phyloP scores from a whole-genome alignment of 78 protist species.

The Pigoraptor vietnamica region DNA sequence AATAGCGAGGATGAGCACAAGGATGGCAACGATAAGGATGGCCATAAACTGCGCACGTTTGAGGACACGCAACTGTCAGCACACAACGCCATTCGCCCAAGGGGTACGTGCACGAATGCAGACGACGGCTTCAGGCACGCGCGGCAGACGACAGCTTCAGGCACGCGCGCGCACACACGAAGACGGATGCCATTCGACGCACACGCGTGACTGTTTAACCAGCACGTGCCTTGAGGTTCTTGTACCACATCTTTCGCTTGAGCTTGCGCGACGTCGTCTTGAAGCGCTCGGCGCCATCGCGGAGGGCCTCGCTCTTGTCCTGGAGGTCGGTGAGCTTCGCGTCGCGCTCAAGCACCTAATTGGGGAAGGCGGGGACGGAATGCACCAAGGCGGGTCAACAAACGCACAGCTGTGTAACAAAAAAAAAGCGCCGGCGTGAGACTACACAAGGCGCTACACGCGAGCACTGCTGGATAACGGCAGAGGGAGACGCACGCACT shows the following conservation, averaged over 20 bases:
- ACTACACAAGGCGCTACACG: no score
- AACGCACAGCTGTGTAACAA: no score
- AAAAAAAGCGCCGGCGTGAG: no score
- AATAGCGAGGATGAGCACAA: neutral
- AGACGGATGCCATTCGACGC: neutral
- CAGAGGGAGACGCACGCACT: no score
- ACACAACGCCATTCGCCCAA: no score
- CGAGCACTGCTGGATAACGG: no score
- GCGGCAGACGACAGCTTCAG: neutral
- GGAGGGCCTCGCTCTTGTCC: neutral
- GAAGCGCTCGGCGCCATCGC: slow-evolving; percentile 1
- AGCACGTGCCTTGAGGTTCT: neutral
- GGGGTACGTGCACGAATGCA: no score
- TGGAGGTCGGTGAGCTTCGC: neutral
- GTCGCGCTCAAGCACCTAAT: neutral
- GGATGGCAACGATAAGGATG: neutral
- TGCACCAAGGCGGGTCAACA: no score
- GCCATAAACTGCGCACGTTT: neutral
- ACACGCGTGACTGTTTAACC: neutral
- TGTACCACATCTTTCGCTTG: neutral
- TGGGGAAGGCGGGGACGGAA: no score
- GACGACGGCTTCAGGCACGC: no score
- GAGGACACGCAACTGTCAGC: no score
- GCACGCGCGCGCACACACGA: neutral
- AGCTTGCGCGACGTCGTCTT: neutral